Base-by-base conservation (phyloP, 805 yeast genomes). In the Wickerhamiella domercqiae region DNA sequence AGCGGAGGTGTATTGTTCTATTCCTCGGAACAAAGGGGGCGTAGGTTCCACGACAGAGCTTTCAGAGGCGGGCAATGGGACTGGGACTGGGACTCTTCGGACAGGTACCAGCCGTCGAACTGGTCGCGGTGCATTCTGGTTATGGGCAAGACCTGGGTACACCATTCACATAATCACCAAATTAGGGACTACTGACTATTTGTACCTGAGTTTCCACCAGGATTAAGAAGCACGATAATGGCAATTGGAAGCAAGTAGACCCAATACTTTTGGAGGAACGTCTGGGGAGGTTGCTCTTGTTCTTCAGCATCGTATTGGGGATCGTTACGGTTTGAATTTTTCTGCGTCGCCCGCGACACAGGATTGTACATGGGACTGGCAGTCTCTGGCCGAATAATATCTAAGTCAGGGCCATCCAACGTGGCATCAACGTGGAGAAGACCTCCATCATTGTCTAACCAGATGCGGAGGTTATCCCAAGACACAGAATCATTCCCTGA, bases 191-290 rank as follows among this genome's bases (percentile, higher is more conserved):
- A n/a, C n/a, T n/a, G n/a, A n/a, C n/a, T n/a, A n/a, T n/a, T n/a
- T n/a, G n/a, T n/a, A n/a, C n/a, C n/a, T n/a, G n/a, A n/a, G n/a
- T n/a, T n/a, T n/a, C 4, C n/a, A 19, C 36, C 33, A 30, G 21
- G 13, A 35, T 36, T 38, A 16, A 33, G 11, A 14, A 34, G 13
- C 5, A 40, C 7, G 6, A 44, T 9, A 13, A 44, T 15, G 6
- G 19, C 47, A 11, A 36, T 18, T 1, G 44, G 47, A 3, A 40
- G 18, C 15, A 42, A 1, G 34, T 37, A 43, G n/a, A 35, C 30
- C 50, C 50, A 47, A 37, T 47, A 39, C 19, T 43, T 42, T 32
- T 36, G 37, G 21, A 45, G 15, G 24, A 46, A 39, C 16, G 45
- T 32, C 39, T 37, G 22, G 17, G 42, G 43, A 1, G 20, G 21